Evolutionary conservation across 2,329 filamentous ascomycete species (phyloP), one percentile per base, ranked within the genome.

Genomic region (Ophiobolus disseminans): DNA sequence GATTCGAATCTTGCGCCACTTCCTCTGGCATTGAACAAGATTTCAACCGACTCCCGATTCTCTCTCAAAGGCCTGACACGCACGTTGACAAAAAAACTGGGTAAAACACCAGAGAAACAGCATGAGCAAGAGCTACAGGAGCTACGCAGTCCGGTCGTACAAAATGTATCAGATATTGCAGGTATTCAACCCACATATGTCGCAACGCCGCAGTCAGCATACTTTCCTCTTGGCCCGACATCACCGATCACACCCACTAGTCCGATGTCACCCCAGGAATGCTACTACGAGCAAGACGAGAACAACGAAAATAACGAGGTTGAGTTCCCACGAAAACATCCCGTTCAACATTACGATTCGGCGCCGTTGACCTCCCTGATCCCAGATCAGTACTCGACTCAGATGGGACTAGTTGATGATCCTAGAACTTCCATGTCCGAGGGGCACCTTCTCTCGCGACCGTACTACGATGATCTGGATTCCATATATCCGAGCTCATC

Each of bases 401-500:
- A 68, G 25, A 26, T 57, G 2, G 65, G 59, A 9, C 57, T 60
- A 23, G 52, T 36, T 2, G 42, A 44, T 2, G 40, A 54, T 22
- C 19, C 45, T 10, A 56, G 49, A 11, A 16, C 30, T 6, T 58
- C 55, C 13, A 23, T 44, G 6, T 55, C 51, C 10, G 58, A 55
- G 4, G 50, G 41, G 7, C 50, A 56, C 19, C 20, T 52, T 1
- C 35, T 34, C 9, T 43, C 48, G 2, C 56, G 48, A 19, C 57
- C 63, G 1, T 69, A 69, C 46, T 69, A 70, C 40, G 68, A 71
- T 17, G 63, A 69, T 14, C 28, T 65, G 5, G 50, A 53, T 14
- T 70, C 66, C 2, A 55, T 69, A 25, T 69, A 68, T 40, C 53
- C 60, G 2, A 60, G 55, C 28, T 72, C 68, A 4, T 72, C 68